Evolutionary conservation across 192 early-diverging fungal genomes (phyloP), one percentile per base, ranked within the genome.

Genomic region (Coemansia sp.): DNA sequence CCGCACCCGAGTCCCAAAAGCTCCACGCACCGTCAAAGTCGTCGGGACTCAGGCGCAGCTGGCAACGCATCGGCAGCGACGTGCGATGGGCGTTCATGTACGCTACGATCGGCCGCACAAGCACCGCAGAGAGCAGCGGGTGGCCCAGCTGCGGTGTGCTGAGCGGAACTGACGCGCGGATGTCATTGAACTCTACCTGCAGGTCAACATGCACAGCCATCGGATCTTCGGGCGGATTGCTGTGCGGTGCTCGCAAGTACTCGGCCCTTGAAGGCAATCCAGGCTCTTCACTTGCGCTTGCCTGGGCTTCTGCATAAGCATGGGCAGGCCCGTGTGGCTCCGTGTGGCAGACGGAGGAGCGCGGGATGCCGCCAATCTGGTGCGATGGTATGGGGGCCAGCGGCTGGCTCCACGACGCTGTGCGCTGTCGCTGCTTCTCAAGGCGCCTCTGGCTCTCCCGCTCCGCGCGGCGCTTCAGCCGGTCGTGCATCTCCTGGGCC

Each of bases 11-110:
- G 40, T 91, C 87, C 67, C 88, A 92, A 14, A 91, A 76, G 9
- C 87, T 88, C 95, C 95, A 98, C 0, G 93, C 82, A 18, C 95
- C 95, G 60, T 94, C 86, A 71, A 94, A 95, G 51, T 94, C 87
- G 32, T 78, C 88, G 24, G 87, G 39, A 41, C 85, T 80, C 71
- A 93, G 80, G 30, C 84, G 83, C 11, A 91, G 80, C 28, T 84
- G 84, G 64, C 89, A 90, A 23, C 83, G 81, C 61, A 98, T 82
- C 3, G 89, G 83, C 20, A 93, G 87, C 30, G 85, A 81, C 15
- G 87, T 92, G n/a, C 87, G 83, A 55, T 94, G 88, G 3, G 89
- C 83, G 61, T 97, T 97, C 82, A 98, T 89, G 54, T 88, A 98
- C 11, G 84, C 96, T 0, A 97, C 92, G 33, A 97, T 80, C 1